Base-by-base conservation (phyloP, 371 early-diverging fungal genomes). In the Coemansia sp. region DNA sequence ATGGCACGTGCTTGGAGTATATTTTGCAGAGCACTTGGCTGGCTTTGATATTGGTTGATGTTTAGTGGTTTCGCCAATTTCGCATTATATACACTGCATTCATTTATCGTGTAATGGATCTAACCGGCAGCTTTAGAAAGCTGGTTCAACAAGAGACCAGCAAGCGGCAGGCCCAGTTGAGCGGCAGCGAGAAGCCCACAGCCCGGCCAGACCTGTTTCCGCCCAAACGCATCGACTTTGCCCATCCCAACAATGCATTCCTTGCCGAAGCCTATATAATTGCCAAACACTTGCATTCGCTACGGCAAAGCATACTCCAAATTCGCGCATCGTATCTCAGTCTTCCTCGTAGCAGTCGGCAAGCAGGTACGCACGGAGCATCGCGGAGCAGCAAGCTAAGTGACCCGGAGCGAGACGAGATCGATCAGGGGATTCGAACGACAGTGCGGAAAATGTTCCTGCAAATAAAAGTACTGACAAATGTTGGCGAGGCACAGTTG, bases 361-460 rank as follows among this genome's bases (percentile, higher is more conserved):
- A 50, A 30, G 52, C 6, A 57, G 58, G 55, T 51, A 26, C 5
- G 12, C 42, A 12, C 42, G 25, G 53, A 14, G 25, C 54, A 25
- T 16, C 40, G 20, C 14, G 33, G 23, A 25, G 62, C 18, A 23
- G 21, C 11, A 69, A 64, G 61, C 69, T 79, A n/a, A 65, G 66
- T 18, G 80, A 80, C 30, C 71, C 74, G 2, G 80, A 80, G 51
- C 68, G 80, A 3, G 80, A 80, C 18, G 74, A 79, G 52, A 80
- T 80, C 56, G 80, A 80, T 48, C 63, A 71, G 14, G 59, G 74
- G 2, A 69, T 80, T 14, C 81, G 81, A 40, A 44, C 59, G 2
- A 61, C 71, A 3, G 63, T 80, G 28, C 56, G 65, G 39, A 56
- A 74, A 53, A 66, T 80, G 62, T 51, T 80, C 18, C 33, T 14